Percentiles rank a stretch among this genome's conserved stretches.
Evolutionary conservation across 257 asterid genomes (phyloP).

Genomic region (Cruciata laevipes): DNA sequence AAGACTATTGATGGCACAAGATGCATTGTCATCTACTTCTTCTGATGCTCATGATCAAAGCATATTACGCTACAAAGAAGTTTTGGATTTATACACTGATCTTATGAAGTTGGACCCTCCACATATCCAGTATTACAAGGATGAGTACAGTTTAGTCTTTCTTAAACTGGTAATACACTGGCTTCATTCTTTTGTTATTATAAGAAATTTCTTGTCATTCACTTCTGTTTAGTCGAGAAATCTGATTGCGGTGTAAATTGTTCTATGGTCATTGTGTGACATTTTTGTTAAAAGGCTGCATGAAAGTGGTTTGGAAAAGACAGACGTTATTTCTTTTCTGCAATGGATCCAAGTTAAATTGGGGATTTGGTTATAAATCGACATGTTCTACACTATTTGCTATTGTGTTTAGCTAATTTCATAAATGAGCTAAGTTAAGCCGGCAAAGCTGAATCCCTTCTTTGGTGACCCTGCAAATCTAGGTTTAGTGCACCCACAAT

Average conservation of each 20-base stretch:
- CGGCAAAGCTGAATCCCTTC: not conserved
- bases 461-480: not conserved
- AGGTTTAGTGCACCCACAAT: not conserved
- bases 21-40: conserved; percentile 38
- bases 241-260: not conserved
- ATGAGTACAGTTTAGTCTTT: conserved; percentile 60
- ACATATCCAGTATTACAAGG: conserved; percentile 69
- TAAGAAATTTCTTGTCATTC: not conserved
- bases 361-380: not conserved
- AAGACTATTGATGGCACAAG: conserved; percentile 70
- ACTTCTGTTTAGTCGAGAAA: not conserved
- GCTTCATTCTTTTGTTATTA: not conserved
- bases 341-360: not conserved
- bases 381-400: not conserved
- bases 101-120: conserved; percentile 70
- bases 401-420: not conserved
- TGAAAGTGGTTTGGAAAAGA: not conserved
- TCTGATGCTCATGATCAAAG: conserved; percentile 26
- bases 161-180: conserved; percentile 56
- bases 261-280: not conserved
- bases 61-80: conserved; percentile 45
- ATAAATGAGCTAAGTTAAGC: not conserved
- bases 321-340: too few species aligned
- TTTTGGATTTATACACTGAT: conserved; percentile 62
- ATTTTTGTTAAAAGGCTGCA: too few species aligned